Percentiles rank a stretch among this genome's conserved stretches.
Conservation (phyloP, 768 basidiomycete species). For the Pisolithus orientalis region DNA sequence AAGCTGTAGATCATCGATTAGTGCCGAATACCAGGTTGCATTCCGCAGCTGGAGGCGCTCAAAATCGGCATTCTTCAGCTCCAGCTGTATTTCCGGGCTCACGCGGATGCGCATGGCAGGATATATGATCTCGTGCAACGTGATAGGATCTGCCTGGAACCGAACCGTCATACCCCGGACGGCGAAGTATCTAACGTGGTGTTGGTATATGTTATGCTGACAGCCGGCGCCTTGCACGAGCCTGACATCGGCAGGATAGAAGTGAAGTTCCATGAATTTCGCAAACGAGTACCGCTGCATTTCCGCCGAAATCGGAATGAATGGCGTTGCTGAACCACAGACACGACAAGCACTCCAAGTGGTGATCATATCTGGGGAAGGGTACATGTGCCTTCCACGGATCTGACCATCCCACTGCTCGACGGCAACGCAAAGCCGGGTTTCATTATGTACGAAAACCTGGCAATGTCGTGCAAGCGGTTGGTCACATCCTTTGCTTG, state of each 20-base stretch:
- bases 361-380: slow-evolving; percentile 71
- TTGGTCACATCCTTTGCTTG: slow-evolving; percentile 79
- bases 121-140: slow-evolving; percentile 80
- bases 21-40: slow-evolving; percentile 63
- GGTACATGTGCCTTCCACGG: slow-evolving; percentile 47
- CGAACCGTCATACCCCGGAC: slow-evolving; percentile 78
- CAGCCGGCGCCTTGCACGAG: slow-evolving; percentile 86
- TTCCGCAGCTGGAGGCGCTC: slow-evolving; percentile 69
- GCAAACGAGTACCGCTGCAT: slow-evolving; percentile 93
- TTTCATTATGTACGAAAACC: slow-evolving; percentile 87
- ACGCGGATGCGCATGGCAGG: slow-evolving; percentile 85
- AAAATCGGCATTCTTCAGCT: slow-evolving; percentile 91
- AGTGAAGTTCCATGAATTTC: slow-evolving; percentile 93
- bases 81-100: slow-evolving; percentile 79
- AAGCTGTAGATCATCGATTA: slow-evolving; percentile 69
- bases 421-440: slow-evolving; percentile 74
- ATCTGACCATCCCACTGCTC: slow-evolving; percentile 86
- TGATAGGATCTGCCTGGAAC: slow-evolving; percentile 80
- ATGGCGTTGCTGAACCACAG: slow-evolving; percentile 75
- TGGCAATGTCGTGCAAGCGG: slow-evolving; percentile 79
- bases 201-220: slow-evolving; percentile 88
- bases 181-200: slow-evolving; percentile 90
- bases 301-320: slow-evolving; percentile 85
- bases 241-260: slow-evolving; percentile 85
- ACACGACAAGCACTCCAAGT: slow-evolving; percentile 88